Conservation (phyloP, 768 basidiomycete species). For the Leccinum arenicola region DNA sequence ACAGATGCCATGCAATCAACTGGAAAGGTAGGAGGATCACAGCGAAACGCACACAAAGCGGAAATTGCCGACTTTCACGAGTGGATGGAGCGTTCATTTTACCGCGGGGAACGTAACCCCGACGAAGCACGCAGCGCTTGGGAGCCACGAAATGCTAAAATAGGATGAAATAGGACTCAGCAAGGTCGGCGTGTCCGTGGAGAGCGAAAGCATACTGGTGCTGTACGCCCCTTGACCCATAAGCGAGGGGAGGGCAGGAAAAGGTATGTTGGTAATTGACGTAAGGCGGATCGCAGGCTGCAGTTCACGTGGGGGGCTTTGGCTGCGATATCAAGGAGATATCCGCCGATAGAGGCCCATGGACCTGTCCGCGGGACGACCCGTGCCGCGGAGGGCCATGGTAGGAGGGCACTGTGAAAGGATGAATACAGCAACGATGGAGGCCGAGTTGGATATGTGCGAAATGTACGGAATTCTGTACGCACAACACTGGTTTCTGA, state of each 20-base stretch:
- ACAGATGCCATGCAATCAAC: slow-evolving; percentile 13
- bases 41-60: slow-evolving; percentile 10
- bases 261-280: slow-evolving; percentile 28
- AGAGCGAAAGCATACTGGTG: slow-evolving; percentile 18
- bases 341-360: slow-evolving; percentile 28
- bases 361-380: slow-evolving; percentile 6
- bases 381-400: not conserved
- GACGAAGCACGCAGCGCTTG: slow-evolving; percentile 6
- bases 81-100: slow-evolving; percentile 19
- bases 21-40: slow-evolving; percentile 6
- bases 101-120: slow-evolving; percentile 8
- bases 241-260: slow-evolving; percentile 32
- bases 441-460: slow-evolving; percentile 1
- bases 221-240: slow-evolving; percentile 25
- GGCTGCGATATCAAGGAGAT: slow-evolving; percentile 26
- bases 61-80: slow-evolving; percentile 27
- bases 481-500: slow-evolving; percentile 1
- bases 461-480: slow-evolving; percentile 1
- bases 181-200: slow-evolving; percentile 28
- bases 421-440: not conserved
- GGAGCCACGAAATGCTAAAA: slow-evolving; percentile 16
- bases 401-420: not conserved
- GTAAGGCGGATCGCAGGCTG: slow-evolving; percentile 26
- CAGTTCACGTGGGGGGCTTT: slow-evolving; percentile 16
- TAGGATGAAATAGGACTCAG: slow-evolving; percentile 13